Evolutionary conservation across 2,329 filamentous ascomycete species (phyloP).

Genomic region (Dothideomycetes sp.): DNA sequence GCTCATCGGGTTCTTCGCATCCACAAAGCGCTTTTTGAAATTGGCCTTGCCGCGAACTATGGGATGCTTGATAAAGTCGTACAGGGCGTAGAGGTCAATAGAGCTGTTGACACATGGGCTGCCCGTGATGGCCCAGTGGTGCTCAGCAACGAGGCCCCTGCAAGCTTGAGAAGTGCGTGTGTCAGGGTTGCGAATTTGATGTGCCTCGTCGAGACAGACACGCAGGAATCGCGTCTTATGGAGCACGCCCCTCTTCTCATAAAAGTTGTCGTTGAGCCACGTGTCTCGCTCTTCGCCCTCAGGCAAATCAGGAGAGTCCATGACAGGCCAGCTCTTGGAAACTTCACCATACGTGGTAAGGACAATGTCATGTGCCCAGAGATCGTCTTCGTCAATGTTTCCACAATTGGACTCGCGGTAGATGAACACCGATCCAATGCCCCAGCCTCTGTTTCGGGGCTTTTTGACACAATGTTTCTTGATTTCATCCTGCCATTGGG

Average conservation of each 20-base stretch:
- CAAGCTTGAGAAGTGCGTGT: constrained; percentile 34
- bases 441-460: neutral
- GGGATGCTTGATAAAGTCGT: constrained; percentile 28
- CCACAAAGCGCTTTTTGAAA: neutral
- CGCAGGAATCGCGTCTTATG: constrained; percentile 36
- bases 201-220: constrained; percentile 47
- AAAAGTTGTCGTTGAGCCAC: constrained; percentile 24
- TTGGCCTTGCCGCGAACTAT: neutral
- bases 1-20: neutral
- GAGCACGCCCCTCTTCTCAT: constrained; percentile 23
- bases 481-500: constrained; percentile 28
- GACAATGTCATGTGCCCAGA: constrained; percentile 16
- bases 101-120: constrained; percentile 28
- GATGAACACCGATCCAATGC: constrained; percentile 10
- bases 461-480: constrained; percentile 12
- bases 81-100: constrained; percentile 27
- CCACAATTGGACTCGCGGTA: constrained; percentile 4
- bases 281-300: constrained; percentile 29
- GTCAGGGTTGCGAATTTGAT: constrained; percentile 41
- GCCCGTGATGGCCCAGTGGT: constrained; percentile 33
- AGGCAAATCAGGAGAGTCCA: constrained; percentile 1
- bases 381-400: neutral
- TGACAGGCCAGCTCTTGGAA: constrained; percentile 20
- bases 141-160: constrained; percentile 25
- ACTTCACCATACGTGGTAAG: constrained; percentile 34